Percentiles rank a stretch among this genome's conserved stretches.
Evolutionary conservation across 129 eudicot species (phyloP).

Genomic region (Dittrichia graveolens): DNA sequence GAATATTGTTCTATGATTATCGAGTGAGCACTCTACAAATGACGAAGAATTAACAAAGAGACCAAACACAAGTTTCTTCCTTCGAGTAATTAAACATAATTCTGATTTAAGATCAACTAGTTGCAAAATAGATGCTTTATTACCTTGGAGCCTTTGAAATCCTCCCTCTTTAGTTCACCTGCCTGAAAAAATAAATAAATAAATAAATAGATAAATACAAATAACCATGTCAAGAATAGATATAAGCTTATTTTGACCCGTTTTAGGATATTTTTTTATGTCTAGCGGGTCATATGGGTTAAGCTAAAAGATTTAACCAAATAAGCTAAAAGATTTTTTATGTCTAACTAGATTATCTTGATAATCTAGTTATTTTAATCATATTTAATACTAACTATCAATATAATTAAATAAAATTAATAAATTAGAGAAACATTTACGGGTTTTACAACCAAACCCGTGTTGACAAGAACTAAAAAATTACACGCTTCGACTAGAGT

Average conservation of each 20-base stretch:
- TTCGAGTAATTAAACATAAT: background rate
- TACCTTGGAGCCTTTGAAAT: slow-evolving; percentile 89
- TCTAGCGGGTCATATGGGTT: slow-evolving; percentile 2
- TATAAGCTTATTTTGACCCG: slow-evolving; percentile 18
- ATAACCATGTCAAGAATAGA: slow-evolving; percentile 23
- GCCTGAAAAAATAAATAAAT: slow-evolving; percentile 50
- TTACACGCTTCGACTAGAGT: background rate
- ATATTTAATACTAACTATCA: no score
- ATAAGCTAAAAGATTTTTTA: no score
- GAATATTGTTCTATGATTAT: no score
- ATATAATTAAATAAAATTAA: no score
- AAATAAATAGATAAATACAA: no score
- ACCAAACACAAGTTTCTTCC: background rate
- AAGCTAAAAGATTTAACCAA: no score
- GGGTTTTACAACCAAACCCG: no score
- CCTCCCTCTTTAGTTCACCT: slow-evolving; percentile 62
- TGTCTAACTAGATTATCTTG: no score
- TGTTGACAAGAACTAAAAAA: no score
- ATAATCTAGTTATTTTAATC: no score
- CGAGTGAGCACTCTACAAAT: background rate
- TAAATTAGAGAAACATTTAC: no score
- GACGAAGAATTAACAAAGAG: slow-evolving; percentile 5
- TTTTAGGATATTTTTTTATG: background rate
- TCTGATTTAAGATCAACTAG: background rate
- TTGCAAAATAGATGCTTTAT: slow-evolving; percentile 11